A percentile compares a stretch with the other conserved stretches of the same genome.
Evolutionary conservation across 1,139 yeast genomes (phyloP).

Genomic region (Yamadazyma triangularis): DNA sequence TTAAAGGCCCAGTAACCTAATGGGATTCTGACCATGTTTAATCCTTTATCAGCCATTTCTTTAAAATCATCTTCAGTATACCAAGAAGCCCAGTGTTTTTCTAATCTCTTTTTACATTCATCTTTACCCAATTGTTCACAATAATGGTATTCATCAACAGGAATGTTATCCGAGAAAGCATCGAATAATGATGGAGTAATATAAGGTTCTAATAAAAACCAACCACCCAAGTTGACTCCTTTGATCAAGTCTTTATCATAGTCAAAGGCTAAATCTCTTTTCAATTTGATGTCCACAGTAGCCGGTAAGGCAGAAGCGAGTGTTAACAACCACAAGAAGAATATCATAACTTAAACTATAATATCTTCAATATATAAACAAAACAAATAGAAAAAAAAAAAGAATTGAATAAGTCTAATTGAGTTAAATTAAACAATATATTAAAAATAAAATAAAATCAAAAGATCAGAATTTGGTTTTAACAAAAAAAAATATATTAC

Average conservation of each 20-base stretch:
- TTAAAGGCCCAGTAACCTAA: constrained; percentile 95
- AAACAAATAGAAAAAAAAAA: no score
- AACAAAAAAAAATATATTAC: no score
- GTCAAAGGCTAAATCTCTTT: constrained; percentile 28
- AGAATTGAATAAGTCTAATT: no score
- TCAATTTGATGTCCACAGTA: neutral
- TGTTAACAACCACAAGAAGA: neutral
- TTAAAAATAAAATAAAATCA: no score
- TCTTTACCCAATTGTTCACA: constrained; percentile 59
- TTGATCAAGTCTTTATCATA: constrained; percentile 50
- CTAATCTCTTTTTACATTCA: constrained; percentile 48
- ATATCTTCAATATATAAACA: neutral
- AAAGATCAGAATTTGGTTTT: no score
- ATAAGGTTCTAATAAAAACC: constrained; percentile 83
- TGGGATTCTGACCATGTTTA: constrained; percentile 86
- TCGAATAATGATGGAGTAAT: constrained; percentile 81
- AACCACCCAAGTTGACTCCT: constrained; percentile 90
- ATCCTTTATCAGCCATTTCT: constrained; percentile 59
- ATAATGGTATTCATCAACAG: constrained; percentile 83
- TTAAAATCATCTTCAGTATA: constrained; percentile 69
- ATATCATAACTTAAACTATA: neutral
- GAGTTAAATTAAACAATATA: no score
- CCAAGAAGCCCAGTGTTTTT: constrained; percentile 77
- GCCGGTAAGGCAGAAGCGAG: neutral
- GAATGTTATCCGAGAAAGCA: constrained; percentile 45